Evolutionary conservation across 805 yeast species (phyloP), one percentile per base, ranked within the genome.

Genomic region (Blastobotrys chiropterorum): DNA sequence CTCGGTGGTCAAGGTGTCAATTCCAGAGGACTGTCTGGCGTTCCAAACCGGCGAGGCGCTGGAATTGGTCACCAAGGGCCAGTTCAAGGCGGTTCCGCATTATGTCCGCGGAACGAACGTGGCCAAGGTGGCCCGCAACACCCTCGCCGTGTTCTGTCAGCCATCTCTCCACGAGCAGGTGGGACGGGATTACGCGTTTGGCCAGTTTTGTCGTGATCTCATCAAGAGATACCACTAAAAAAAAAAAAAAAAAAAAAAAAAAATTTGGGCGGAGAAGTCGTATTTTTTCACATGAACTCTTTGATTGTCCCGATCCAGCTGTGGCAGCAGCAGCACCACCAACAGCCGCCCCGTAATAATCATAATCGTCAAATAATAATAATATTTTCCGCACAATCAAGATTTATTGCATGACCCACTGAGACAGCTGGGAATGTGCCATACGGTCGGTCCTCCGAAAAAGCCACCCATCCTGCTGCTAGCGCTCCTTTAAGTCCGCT

Each of bases 71-170:
- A 74, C 82, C 0, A 55, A 63, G n/a, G 72, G 72, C 16, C 64
- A 65, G 26, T 79, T 81, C 63, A 76, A 72, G 58, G 84, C 83
- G 2, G 85, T 81, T 20, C 77, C 83, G 2, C 85, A 81, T 59
- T 75, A 70, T 50, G 85, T 80, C 15, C 72, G 68, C 53, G 81
- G 80, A 2, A 66, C 78, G 3, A 21, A 42, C 16, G 53, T 7
- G 30, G 62, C 44, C 62, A 71, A 19, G 50, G 62, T 78, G 22
- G 71, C 78, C 16, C 65, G 85, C 50, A 80, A 78, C 56, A 80
- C 85, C 0, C 64, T 80, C 53, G 85, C 86, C 1, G 81, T 81
- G 5, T 81, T 81, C 58, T 77, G 82, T 58, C 85, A 81, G 64
- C 86, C 85, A 0, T 72, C 76, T 41, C 63, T 81, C 48, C 75